Evolutionary conservation across 1,284 basidiomycete species (phyloP), one percentile per base, ranked within the genome.

Genomic region (Chalciporus sp.): DNA sequence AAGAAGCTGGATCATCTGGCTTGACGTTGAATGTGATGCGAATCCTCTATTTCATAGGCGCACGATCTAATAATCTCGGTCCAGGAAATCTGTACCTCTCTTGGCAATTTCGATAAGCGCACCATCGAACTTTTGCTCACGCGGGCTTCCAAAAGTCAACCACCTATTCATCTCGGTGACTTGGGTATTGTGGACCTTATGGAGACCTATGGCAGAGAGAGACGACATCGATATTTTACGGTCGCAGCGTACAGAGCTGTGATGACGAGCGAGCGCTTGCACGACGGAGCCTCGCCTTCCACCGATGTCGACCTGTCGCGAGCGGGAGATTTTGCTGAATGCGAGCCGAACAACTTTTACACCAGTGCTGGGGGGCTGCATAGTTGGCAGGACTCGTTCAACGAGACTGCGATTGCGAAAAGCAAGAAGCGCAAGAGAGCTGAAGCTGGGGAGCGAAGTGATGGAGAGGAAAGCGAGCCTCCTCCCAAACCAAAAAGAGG

Each of bases 151-250:
- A 84, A 80, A 61, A 76, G 69, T 54, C 74, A 76, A 7, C 87
- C 86, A 17, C 88, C 89, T 3, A 52, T 80, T 12, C 88, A 92
- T 66, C 78, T 93, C 5, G 74, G 74, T 44, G 89, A 94, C 68
- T 74, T 90, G 42, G 80, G 82, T 28, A 79, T 90, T 48, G 78
- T 81, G 16, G 82, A 83, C 45, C 66, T 90, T 26, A 82, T 85
- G 74, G 92, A 94, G 67, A 90, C 82, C 1, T 77, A 79, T 60
- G 91, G 91, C 5, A 83, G 92, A 42, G 89, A 94, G 72, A 85
- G 90, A 31, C 83, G 89, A 17, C 84, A 90, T 69, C 79, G 90
- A 57, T 92, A 90, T 68, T 92, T 84, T 71, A 91, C 88, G 1
- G 66, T 85, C 49, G 76, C 78, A 2, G 78, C 82, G 39, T 90